phyloP scores from a whole-genome alignment of 352 stramenopile species.

The Phytophthora sp. region DNA sequence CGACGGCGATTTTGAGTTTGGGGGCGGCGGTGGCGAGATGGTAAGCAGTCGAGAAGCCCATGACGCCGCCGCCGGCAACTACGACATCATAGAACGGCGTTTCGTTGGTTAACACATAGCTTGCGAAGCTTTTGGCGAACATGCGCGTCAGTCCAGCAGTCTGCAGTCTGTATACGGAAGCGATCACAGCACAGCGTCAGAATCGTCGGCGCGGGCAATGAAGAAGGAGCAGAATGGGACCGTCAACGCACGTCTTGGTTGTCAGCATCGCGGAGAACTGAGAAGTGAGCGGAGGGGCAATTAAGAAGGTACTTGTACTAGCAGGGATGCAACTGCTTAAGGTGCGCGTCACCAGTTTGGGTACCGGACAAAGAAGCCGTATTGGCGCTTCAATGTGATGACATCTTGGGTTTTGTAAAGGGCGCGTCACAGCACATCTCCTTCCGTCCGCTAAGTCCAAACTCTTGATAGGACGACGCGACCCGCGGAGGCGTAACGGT shows the following conservation, averaged over 20 bases:
- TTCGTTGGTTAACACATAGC: constrained; percentile 29
- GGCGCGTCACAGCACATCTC: constrained; percentile 16
- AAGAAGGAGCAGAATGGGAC: neutral
- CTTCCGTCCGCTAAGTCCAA: constrained; percentile 27
- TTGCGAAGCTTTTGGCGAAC: constrained; percentile 30
- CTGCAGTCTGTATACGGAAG: constrained; percentile 25
- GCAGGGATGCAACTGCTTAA: constrained; percentile 9
- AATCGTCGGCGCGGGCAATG: neutral
- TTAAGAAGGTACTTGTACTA: neutral
- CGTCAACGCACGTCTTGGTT: constrained; percentile 40
- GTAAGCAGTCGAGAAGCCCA: constrained; percentile 89
- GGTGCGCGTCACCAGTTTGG: neutral
- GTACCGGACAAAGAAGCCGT: constrained; percentile 1
- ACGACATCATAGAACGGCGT: constrained; percentile 76
- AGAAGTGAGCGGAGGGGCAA: constrained; percentile 32
- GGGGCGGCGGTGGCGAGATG: constrained; percentile 74
- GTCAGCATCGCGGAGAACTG: constrained; percentile 45
- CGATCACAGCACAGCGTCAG: constrained; percentile 16
- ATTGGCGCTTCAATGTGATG: constrained; percentile 10
- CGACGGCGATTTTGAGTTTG: constrained; percentile 73
- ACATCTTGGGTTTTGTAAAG: constrained; percentile 20
- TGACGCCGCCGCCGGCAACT: constrained; percentile 79
- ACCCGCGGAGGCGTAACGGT: too few species aligned
- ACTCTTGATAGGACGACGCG: constrained; percentile 30
- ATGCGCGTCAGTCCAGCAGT: constrained; percentile 23